These are phyloP conservation scores for Logfia minima DNA, from an alignment of 129 eudicot species.

Conservation along the genomic window DNA sequence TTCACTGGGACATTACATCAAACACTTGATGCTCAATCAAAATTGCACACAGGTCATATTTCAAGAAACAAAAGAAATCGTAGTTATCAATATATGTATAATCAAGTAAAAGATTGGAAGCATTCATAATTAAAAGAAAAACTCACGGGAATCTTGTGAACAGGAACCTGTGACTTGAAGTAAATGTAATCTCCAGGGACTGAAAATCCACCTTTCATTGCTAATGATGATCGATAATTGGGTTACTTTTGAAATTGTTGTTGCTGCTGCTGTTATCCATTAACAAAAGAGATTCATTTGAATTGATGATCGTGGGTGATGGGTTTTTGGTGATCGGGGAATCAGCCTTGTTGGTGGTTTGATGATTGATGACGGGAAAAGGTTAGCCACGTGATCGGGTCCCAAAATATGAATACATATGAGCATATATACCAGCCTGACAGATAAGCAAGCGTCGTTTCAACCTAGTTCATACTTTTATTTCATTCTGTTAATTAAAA, in stretches of 20 bases:
- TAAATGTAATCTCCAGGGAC: constrained; percentile 96
- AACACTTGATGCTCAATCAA: constrained; percentile 14
- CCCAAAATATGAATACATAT: constrained; percentile 8
- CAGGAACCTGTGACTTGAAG: constrained; percentile 99
- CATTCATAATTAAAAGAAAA: neutral
- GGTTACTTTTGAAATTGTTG: neutral
- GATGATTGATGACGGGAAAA: neutral
- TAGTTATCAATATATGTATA: neutral
- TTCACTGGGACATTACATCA: constrained; percentile 15
- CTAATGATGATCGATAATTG: constrained; percentile 9
- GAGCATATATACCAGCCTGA: neutral
- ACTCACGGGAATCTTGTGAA: constrained; percentile 98
- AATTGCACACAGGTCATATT: neutral
- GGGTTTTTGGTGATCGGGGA: neutral
- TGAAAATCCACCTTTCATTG: constrained; percentile 75
- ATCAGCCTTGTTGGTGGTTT: neutral
- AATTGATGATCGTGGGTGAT: neutral
- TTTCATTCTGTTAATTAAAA: neutral
- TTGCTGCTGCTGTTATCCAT: neutral
- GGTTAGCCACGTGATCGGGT: constrained; percentile 3
- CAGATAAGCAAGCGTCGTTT: neutral
- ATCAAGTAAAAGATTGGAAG: constrained; percentile 7
- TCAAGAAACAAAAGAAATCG: constrained; percentile 3
- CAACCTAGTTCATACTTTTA: neutral
- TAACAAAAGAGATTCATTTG: neutral